A percentile compares a stretch with the other conserved stretches of the same genome.
phyloP scores from a whole-genome alignment of 441 rosid species.

The Populus trichocarpa region DNA sequence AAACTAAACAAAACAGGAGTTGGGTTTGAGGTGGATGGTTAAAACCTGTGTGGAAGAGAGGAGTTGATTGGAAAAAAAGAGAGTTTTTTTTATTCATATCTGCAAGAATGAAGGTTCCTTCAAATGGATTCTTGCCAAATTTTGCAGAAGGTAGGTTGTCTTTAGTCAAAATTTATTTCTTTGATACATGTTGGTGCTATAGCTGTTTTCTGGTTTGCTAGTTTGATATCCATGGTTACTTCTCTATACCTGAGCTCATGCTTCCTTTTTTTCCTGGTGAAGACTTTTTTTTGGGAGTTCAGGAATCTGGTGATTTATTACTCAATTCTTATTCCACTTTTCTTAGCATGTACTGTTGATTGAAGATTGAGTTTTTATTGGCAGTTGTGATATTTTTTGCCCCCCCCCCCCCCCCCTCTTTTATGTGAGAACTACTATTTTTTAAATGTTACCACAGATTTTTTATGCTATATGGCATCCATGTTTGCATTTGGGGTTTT shows the following conservation, averaged over 20 bases:
- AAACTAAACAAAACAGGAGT: conserved; percentile 22
- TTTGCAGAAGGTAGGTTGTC: conserved; percentile 61
- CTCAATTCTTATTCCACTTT: background rate
- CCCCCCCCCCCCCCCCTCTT: background rate
- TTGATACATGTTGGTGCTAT: background rate
- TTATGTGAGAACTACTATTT: background rate
- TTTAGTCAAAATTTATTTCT: conserved; percentile 19
- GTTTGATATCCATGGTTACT: background rate
- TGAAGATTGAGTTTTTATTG: conserved; percentile 19
- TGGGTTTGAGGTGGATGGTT: conserved; percentile 23
- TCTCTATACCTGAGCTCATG: background rate
- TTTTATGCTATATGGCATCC: background rate
- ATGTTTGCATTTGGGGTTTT: background rate
- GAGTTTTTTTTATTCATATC: conserved; percentile 7
- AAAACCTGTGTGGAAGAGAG: conserved; percentile 17
- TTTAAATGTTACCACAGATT: background rate
- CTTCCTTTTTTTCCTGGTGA: conserved; percentile 17
- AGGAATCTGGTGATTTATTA: conserved; percentile 16
- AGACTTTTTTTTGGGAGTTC: conserved; percentile 11
- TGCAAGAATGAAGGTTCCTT: conserved; percentile 75
- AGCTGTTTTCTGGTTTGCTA: background rate
- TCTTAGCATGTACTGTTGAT: conserved; percentile 20
- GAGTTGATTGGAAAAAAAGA: conserved; percentile 29
- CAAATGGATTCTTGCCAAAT: conserved; percentile 73
- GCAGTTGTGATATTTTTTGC: background rate